Base-by-base conservation (phyloP, 23 red algal species). In the Agarophyton chilense region DNA sequence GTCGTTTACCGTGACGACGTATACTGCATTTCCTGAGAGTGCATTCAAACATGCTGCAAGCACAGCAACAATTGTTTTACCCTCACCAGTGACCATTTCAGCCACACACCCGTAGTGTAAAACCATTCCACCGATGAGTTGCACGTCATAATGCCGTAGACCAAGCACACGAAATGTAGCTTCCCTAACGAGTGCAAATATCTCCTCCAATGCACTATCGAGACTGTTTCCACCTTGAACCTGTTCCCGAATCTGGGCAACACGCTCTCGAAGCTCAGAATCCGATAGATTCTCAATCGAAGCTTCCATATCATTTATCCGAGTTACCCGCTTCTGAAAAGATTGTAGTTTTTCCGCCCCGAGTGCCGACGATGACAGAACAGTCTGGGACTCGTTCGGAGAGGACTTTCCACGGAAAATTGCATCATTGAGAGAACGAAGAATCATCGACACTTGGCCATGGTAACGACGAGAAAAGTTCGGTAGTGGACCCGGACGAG, bases 61-160 rank as follows among this genome's bases (percentile, higher is more conserved):
- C 36, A 78, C 77, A 4, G 93, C 86, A 19, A 99, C 89, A 16
- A 95, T 91, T 41, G 97, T 99, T 80, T 99, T 99, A 4, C 97
- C 97, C 73, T 99, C 97, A 28, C 97, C 97, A 4, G 97, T 99
- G 9, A 90, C 97, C 87, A 99, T 99, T 79, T 99, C 97, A 0
- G 97, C 97, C 0, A 95, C 61, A 29, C 77, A 81, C 19, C 93
- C 97, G 22, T 96, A 56, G 43, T 89, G 82, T 24, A 99, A 63
- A n/a, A 78, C 90, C 82, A 99, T 86, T 25, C 83, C 93, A 40
- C 97, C 97, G 10, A 99, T 52, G 42, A 99, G 55, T 60, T 99
- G 97, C 28, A 99, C 97, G 52, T 99, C 97, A 65, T 94, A 99
- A 14, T 90, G 97, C 46, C 97, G 84, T 47, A 99, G 67, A 55